phyloP scores from a whole-genome alignment of 2,329 filamentous ascomycete genomes.

The Herpotrichia juniperi region DNA sequence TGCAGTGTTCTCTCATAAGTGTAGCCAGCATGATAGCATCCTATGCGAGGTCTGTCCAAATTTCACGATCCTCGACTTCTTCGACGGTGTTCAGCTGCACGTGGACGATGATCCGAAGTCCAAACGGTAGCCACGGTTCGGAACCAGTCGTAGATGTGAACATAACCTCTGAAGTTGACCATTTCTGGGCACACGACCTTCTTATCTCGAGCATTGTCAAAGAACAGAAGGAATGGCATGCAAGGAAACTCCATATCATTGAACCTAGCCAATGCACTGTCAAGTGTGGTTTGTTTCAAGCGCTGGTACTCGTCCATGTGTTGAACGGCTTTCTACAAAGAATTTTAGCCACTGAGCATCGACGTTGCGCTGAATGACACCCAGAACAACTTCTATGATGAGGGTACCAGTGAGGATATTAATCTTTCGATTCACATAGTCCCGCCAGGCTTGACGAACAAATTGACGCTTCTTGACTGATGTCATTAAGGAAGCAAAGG shows the following conservation, averaged over 20 bases:
- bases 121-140: conserved; percentile 20
- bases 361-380: conserved; percentile 17
- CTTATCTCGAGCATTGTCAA: conserved; percentile 10
- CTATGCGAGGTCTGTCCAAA: conserved; percentile 11
- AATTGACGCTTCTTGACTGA: conserved; percentile 16
- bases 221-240: conserved; percentile 17
- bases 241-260: background rate
- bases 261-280: background rate
- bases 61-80: no score
- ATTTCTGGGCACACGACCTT: conserved; percentile 10
- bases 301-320: conserved; percentile 1
- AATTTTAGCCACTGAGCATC: conserved; percentile 12
- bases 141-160: conserved; percentile 7
- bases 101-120: conserved; percentile 19
- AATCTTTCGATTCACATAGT: conserved; percentile 11
- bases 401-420: conserved; percentile 17
- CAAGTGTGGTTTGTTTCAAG: background rate
- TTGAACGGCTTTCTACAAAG: conserved; percentile 1
- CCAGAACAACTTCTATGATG: conserved; percentile 21
- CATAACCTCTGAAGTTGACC: conserved; percentile 18
- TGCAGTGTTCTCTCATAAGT: conserved; percentile 17
- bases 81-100: background rate
- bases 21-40: conserved; percentile 11
- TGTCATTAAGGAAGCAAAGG: conserved; percentile 23
- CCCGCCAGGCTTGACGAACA: conserved; percentile 14